Percentiles rank a stretch among this genome's conserved stretches.
Evolutionary conservation across 495 filamentous ascomycete genomes (phyloP).

Genomic region (Penicillium dipodomyicola): DNA sequence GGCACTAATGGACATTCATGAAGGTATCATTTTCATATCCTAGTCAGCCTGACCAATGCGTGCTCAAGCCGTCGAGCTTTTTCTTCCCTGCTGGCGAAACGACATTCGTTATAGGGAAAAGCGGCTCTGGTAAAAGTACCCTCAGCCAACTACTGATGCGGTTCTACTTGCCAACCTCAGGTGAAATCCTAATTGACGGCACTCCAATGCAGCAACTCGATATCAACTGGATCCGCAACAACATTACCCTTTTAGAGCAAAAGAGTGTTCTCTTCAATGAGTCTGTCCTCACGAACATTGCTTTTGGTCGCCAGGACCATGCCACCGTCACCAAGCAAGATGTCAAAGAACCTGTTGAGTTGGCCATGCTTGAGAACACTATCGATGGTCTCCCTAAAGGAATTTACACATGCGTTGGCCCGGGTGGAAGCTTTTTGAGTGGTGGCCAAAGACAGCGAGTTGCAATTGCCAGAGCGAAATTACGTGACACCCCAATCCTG

Average conservation of each 20-base stretch:
- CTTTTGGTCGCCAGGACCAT: slow-evolving; percentile 61
- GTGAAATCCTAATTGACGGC: slow-evolving; percentile 69
- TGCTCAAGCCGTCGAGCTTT: slow-evolving; percentile 59
- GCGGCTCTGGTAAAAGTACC: slow-evolving; percentile 93
- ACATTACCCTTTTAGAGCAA: slow-evolving; percentile 83
- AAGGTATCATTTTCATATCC: slow-evolving; percentile 82
- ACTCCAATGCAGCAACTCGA: slow-evolving; percentile 60
- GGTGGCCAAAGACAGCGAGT: slow-evolving; percentile 82
- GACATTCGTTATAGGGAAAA: slow-evolving; percentile 80
- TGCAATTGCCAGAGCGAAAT: slow-evolving; percentile 71
- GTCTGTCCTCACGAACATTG: slow-evolving; percentile 75
- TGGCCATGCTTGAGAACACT: slow-evolving; percentile 70
- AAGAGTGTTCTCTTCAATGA: slow-evolving; percentile 81
- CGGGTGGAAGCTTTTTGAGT: slow-evolving; percentile 68
- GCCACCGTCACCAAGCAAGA: slow-evolving; percentile 49
- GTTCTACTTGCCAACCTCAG: slow-evolving; percentile 67
- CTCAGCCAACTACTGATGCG: slow-evolving; percentile 73
- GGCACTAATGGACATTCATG: background rate
- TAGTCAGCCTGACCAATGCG: slow-evolving; percentile 60
- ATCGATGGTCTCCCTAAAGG: slow-evolving; percentile 71
- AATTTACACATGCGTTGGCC: slow-evolving; percentile 69
- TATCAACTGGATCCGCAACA: slow-evolving; percentile 70
- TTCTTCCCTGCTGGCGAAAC: slow-evolving; percentile 70
- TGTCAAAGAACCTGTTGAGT: slow-evolving; percentile 52
- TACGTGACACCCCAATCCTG: slow-evolving; percentile 77